These are phyloP conservation scores for Coccomyxa sp. DNA, from an alignment of 139 green algal species.

Conservation along the genomic window DNA sequence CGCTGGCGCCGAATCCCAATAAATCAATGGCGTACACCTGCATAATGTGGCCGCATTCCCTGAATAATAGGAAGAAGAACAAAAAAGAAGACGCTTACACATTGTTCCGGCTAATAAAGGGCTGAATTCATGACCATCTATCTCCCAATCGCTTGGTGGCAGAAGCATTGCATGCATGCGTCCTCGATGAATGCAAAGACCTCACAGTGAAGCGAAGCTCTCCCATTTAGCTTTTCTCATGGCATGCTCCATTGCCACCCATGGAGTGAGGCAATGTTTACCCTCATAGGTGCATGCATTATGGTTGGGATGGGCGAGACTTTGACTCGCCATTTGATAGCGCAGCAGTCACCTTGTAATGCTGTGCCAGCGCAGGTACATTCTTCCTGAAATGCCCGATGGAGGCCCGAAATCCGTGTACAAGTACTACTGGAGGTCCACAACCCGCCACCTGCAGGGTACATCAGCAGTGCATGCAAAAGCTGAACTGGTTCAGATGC, in stretches of 20 bases:
- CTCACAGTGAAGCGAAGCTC: not conserved
- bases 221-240: not conserved
- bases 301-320: not conserved
- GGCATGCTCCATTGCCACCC: not conserved
- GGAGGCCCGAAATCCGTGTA: slow-evolving; percentile 75
- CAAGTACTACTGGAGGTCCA: slow-evolving; percentile 61
- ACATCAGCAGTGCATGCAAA: too few species aligned
- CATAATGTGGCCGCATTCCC: not conserved
- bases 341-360: not conserved
- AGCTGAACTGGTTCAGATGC: too few species aligned
- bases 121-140: too few species aligned
- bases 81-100: too few species aligned
- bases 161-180: too few species aligned
- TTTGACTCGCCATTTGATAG: not conserved
- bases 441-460: slow-evolving; percentile 38
- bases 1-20: slow-evolving; percentile 65
- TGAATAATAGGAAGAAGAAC: too few species aligned
- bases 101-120: too few species aligned
- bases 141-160: not conserved
- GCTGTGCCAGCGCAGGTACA: slow-evolving; percentile 36
- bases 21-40: slow-evolving; percentile 84
- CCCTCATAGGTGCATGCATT: not conserved
- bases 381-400: slow-evolving; percentile 60
- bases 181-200: too few species aligned
- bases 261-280: not conserved